These are phyloP conservation scores for Botrytis tulipae DNA, from an alignment of 2,329 filamentous ascomycete species.

Conservation along the genomic window DNA sequence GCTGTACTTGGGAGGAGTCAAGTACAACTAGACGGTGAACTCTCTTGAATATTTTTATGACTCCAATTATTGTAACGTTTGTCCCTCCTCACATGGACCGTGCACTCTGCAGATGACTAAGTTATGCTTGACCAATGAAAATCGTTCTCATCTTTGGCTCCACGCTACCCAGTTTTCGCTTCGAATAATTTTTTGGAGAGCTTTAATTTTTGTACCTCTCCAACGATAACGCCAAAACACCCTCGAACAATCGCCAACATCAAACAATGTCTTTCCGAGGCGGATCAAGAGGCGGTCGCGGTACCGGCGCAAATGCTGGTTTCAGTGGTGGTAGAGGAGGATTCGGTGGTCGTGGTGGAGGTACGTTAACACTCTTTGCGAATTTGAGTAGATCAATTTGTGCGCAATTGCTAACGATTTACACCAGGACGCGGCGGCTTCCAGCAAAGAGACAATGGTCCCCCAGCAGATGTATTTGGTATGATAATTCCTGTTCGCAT, in stretches of 20 bases:
- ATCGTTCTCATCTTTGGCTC: background rate
- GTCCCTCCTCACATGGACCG: background rate
- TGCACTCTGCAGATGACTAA: conserved; percentile 14
- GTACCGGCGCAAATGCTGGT: conserved; percentile 49
- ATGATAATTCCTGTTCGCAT: conserved; percentile 29
- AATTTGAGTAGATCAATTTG: conserved; percentile 17
- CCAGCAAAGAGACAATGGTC: conserved; percentile 59
- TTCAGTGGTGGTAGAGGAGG: conserved; percentile 51
- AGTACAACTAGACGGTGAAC: conserved; percentile 11
- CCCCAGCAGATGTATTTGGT: conserved; percentile 60
- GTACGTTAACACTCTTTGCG: conserved; percentile 36
- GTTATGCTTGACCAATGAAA: conserved; percentile 3
- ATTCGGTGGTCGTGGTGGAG: conserved; percentile 48
- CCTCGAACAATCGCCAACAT: conserved; percentile 21
- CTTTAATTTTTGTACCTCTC: conserved; percentile 29
- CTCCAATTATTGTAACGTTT: conserved; percentile 10
- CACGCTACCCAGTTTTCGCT: conserved; percentile 22
- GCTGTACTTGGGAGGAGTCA: conserved; percentile 4
- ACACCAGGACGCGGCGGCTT: conserved; percentile 59
- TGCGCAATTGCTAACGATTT: conserved; percentile 25
- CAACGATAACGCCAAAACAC: conserved; percentile 42
- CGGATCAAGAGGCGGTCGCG: conserved; percentile 57
- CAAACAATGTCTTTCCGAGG: conserved; percentile 45
- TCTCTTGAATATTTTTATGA: conserved; percentile 19
- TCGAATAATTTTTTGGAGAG: conserved; percentile 24